Percentiles rank a stretch among this genome's conserved stretches.
These are phyloP conservation scores for Jamesozyma spencerorum DNA, from an alignment of 805 yeast genomes.

Conservation along the genomic window DNA sequence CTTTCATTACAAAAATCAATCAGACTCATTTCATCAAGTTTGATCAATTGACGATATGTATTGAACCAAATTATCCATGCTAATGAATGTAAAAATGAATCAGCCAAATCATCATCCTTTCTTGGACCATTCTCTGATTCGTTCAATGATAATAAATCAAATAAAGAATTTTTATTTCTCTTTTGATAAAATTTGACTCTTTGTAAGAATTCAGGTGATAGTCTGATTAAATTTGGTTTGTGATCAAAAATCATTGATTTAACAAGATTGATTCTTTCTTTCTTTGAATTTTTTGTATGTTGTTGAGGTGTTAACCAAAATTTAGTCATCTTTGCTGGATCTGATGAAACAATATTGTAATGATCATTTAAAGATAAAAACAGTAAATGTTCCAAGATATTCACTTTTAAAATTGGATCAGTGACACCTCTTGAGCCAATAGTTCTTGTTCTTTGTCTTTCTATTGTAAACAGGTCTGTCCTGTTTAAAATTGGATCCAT, in stretches of 20 bases:
- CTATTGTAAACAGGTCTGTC: slow-evolving; percentile 41
- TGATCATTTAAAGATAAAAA: slow-evolving; percentile 1
- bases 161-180: slow-evolving; percentile 19
- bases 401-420: slow-evolving; percentile 44
- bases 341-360: slow-evolving; percentile 16
- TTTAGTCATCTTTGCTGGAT: slow-evolving; percentile 24
- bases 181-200: too few relatives aligned
- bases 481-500: not conserved
- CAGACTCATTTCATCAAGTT: not conserved
- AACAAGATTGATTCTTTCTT: slow-evolving; percentile 1
- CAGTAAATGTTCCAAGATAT: slow-evolving; percentile 39
- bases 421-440: slow-evolving; percentile 38
- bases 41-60: slow-evolving; percentile 7
- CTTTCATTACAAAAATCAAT: too few relatives aligned
- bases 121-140: slow-evolving; percentile 36
- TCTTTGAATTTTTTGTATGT: not conserved
- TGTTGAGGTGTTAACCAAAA: slow-evolving; percentile 12
- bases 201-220: not conserved
- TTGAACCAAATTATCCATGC: slow-evolving; percentile 38
- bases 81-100: slow-evolving; percentile 53
- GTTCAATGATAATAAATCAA: slow-evolving; percentile 68
- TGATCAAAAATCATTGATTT: slow-evolving; percentile 1
- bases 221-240: not conserved
- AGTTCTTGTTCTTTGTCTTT: slow-evolving; percentile 48
- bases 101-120: slow-evolving; percentile 60